Evolutionary conservation across 495 filamentous ascomycete genomes (phyloP).

Genomic region (Cercophora newfieldiana): DNA sequence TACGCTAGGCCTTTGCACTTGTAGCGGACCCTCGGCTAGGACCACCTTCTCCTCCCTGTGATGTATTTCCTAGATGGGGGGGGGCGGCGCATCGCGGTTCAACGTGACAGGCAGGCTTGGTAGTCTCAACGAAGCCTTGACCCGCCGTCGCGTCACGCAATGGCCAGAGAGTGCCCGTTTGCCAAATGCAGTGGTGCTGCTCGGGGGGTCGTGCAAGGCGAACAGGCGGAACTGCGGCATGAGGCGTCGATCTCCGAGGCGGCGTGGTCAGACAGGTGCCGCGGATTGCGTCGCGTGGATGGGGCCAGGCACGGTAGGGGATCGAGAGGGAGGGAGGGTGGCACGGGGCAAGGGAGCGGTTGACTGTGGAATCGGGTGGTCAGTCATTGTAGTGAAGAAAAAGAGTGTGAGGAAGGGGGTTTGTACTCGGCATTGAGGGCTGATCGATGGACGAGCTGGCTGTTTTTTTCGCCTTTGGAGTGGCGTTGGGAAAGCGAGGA

Average conservation of each 20-base stretch:
- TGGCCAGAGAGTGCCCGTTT: conserved; percentile 6
- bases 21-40: neutral
- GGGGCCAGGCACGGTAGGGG: conserved; percentile 5
- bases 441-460: conserved; percentile 3
- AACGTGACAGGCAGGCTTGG: neutral
- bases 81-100: conserved; percentile 2
- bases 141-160: conserved; percentile 1
- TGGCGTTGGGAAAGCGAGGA: conserved; percentile 9
- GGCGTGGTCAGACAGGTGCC: conserved; percentile 11
- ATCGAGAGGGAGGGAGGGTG: conserved; percentile 8
- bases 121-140: conserved; percentile 4
- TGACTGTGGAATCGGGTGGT: conserved; percentile 10
- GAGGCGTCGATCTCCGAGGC: conserved; percentile 10
- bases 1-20: neutral
- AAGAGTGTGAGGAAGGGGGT: conserved; percentile 7
- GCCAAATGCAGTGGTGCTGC: neutral
- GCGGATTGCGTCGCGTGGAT: conserved; percentile 13
- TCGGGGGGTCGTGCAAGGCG: conserved; percentile 4
- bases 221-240: conserved; percentile 6
- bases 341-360: conserved; percentile 10
- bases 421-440: conserved; percentile 9
- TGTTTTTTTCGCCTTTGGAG: conserved; percentile 13
- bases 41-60: no score
- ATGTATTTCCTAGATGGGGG: conserved; percentile 7
- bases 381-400: conserved; percentile 6